A percentile compares a stretch with the other conserved stretches of the same genome.
phyloP scores from a whole-genome alignment of 2,329 filamentous ascomycete genomes.

The Colletotrichum horii region DNA sequence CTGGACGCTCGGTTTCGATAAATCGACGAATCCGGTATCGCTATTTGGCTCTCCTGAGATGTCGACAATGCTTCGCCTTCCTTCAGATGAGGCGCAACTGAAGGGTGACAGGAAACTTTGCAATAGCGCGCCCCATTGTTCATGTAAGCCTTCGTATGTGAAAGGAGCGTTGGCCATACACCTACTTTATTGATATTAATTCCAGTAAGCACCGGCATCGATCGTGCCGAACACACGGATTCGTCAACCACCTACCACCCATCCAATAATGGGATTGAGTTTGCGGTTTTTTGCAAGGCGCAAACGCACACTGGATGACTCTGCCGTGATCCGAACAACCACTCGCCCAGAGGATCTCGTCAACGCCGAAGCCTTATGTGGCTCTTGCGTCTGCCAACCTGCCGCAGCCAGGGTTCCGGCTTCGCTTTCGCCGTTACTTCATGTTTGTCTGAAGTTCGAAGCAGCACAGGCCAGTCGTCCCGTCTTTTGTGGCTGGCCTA shows the following conservation, averaged over 20 bases:
- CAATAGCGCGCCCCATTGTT: neutral
- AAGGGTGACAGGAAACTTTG: neutral
- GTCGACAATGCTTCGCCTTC: neutral
- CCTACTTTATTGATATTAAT: neutral
- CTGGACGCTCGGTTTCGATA: slow-evolving; percentile 8
- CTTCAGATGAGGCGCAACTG: neutral
- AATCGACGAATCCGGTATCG: neutral
- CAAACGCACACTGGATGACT: neutral
- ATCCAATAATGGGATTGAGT: neutral
- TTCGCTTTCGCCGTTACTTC: neutral
- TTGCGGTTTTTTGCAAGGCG: neutral
- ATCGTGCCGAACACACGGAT: neutral
- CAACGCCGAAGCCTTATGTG: neutral
- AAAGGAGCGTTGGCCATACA: neutral
- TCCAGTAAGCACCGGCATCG: neutral
- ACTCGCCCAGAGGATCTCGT: neutral
- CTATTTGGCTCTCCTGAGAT: neutral
- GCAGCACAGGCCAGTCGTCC: neutral
- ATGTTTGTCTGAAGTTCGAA: neutral
- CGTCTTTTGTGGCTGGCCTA: neutral
- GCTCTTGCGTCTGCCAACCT: neutral
- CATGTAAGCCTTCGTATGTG: neutral
- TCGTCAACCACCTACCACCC: neutral
- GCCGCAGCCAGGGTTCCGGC: neutral
- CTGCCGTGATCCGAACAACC: neutral